A percentile compares a stretch with the other conserved stretches of the same genome.
These are phyloP conservation scores for Syncephalis fuscata DNA, from an alignment of 371 early-diverging fungal genomes.

Conservation along the genomic window DNA sequence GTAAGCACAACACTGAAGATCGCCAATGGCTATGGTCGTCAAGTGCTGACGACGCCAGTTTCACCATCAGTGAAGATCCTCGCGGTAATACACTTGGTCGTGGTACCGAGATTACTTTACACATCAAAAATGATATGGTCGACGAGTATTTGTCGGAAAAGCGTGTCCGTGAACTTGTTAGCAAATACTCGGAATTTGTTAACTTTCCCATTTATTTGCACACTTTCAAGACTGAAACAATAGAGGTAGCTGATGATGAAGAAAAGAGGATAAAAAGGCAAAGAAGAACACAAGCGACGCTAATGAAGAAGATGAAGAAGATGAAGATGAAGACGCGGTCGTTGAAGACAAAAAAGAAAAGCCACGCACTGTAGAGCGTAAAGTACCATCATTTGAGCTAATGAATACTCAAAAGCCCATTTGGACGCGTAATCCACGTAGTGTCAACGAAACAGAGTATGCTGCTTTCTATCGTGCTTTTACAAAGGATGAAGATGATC, in stretches of 20 bases:
- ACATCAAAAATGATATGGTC: slow-evolving; percentile 75
- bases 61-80: slow-evolving; percentile 75
- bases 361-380: slow-evolving; percentile 24
- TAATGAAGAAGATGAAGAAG: slow-evolving; percentile 16
- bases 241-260: slow-evolving; percentile 21
- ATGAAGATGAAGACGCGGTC: slow-evolving; percentile 17
- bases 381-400: slow-evolving; percentile 35
- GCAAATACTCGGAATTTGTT: slow-evolving; percentile 85
- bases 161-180: slow-evolving; percentile 39
- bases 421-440: slow-evolving; percentile 75
- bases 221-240: slow-evolving; percentile 24
- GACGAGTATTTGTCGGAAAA: slow-evolving; percentile 54
- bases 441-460: slow-evolving; percentile 65
- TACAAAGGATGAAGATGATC: slow-evolving; percentile 45
- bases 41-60: slow-evolving; percentile 43
- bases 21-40: slow-evolving; percentile 77
- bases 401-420: slow-evolving; percentile 78
- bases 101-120: slow-evolving; percentile 83
- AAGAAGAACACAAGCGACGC: slow-evolving; percentile 16
- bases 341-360: slow-evolving; percentile 11
- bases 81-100: slow-evolving; percentile 61
- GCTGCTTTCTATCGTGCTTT: slow-evolving; percentile 69
- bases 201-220: slow-evolving; percentile 84
- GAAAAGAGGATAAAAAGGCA: slow-evolving; percentile 6
- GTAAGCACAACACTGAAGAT: slow-evolving; percentile 67